Base-by-base conservation (phyloP, 208 protist species). In the Leishmania arabica region DNA sequence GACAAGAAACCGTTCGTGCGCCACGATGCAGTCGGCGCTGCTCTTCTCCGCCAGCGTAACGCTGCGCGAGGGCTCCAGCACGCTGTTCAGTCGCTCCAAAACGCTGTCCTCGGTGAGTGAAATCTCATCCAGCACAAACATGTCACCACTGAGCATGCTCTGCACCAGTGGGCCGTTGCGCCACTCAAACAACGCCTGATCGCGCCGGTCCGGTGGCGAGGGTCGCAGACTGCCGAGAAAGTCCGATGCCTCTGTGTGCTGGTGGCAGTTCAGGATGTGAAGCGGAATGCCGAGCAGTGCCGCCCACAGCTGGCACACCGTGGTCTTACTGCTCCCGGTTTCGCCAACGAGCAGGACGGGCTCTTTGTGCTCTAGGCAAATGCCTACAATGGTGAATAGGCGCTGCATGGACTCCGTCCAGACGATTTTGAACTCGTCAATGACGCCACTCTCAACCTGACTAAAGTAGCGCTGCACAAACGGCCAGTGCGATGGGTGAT, bases 111-210 rank as follows among this genome's bases (percentile, higher is more conserved):
- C 99, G 8, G 99, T 99, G 4, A 99, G 93, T 7, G 99, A 99
- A 76, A 99, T 99, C 91, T 99, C 99, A 90, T 99, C 99, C 53
- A 99, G 95, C 11, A 99, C 89, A 76, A 99, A 98, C 51, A 99
- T 86, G 79, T 99, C 86, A 45, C 99, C 99, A n/a, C 94, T 51
- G 13, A 97, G 87, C 99, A 99, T 99, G 76, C 99, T 97, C 76
- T 98, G 81, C 24, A 99, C 97, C 5, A 99, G 91, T 8, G 99
- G 99, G 17, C 99, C 99, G 88, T 99, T 99, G 27, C 96, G 85
- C 99, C 99, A 99, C 80, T 92, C 90, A 87, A 99, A 99, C 24
- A 99, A 84, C 8, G 87, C 89, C 62, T 88, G 84, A 76, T 91
- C 90, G 45, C 89, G 92, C n/a, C 92, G 86, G 58, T 97, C 89